Conservation (phyloP, 2,329 filamentous ascomycete genomes). For the Orbilia quercus region DNA sequence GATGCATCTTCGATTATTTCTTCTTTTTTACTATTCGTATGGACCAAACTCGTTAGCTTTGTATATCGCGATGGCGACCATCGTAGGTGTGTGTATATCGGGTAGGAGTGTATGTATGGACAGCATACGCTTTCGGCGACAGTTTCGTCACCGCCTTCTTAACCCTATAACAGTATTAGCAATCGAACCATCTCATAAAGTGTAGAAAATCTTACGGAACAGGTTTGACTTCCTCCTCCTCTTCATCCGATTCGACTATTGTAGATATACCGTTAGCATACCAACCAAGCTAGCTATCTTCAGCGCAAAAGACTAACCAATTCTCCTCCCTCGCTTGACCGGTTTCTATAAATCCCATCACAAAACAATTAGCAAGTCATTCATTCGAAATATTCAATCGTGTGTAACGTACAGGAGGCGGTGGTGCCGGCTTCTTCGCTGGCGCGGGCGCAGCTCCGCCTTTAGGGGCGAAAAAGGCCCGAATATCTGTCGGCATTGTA, state of each 20-base stretch:
- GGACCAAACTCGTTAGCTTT: neutral
- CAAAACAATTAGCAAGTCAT: slow-evolving; percentile 8
- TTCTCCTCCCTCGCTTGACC: slow-evolving; percentile 36
- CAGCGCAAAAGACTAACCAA: slow-evolving; percentile 33
- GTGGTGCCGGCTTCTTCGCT: slow-evolving; percentile 49
- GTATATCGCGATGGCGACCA: too few relatives aligned
- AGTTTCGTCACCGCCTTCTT: slow-evolving; percentile 64
- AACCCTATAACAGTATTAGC: slow-evolving; percentile 57
- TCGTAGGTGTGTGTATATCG: neutral
- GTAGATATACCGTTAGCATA: slow-evolving; percentile 14
- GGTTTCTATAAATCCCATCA: slow-evolving; percentile 11
- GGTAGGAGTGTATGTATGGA: neutral
- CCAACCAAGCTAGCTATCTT: neutral
- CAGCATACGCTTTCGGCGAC: slow-evolving; percentile 43
- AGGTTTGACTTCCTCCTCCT: slow-evolving; percentile 61
- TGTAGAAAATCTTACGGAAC: slow-evolving; percentile 35
- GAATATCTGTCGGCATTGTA: slow-evolving; percentile 83
- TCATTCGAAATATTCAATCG: neutral
- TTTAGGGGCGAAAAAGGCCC: slow-evolving; percentile 88
- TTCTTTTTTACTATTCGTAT: slow-evolving; percentile 65
- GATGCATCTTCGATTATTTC: slow-evolving; percentile 69
- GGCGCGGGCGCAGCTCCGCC: slow-evolving; percentile 64
- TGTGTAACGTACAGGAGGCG: slow-evolving; percentile 53
- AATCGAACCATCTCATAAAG: slow-evolving; percentile 1
- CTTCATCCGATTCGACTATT: slow-evolving; percentile 62